Evolutionary conservation across 2,329 filamentous ascomycete genomes (phyloP).

Genomic region (Colletotrichum limetticola): DNA sequence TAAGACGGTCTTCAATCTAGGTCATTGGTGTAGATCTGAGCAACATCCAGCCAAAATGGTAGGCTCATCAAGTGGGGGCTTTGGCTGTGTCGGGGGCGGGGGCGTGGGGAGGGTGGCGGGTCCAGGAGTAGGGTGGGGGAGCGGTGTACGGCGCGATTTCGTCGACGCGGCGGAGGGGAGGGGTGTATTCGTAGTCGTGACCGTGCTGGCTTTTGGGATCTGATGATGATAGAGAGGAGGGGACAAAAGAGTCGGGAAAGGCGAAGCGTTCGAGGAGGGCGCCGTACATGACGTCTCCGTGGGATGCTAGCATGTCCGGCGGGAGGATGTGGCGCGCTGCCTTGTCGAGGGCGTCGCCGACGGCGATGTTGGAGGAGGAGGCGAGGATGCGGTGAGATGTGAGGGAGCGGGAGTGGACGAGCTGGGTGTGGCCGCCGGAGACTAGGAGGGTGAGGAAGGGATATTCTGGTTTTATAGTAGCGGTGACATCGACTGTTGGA

Average conservation of each 20-base stretch:
- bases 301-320: constrained; percentile 59
- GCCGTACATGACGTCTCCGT: constrained; percentile 80
- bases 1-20: too few species aligned
- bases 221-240: neutral
- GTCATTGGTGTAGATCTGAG: too few species aligned
- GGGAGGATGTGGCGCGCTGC: constrained; percentile 82
- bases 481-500: neutral
- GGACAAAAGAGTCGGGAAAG: constrained; percentile 59
- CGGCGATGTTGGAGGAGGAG: constrained; percentile 80
- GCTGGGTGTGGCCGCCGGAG: constrained; percentile 91
- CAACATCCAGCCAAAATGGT: too few species aligned
- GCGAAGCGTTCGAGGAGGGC: constrained; percentile 82
- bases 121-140: constrained; percentile 47
- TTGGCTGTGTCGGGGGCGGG: too few species aligned
- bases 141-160: constrained; percentile 59
- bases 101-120: too few species aligned
- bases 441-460: constrained; percentile 91
- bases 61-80: too few species aligned
- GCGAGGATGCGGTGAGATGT: constrained; percentile 79
- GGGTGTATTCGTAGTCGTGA: constrained; percentile 60
- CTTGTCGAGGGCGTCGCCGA: constrained; percentile 93
- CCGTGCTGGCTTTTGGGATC: constrained; percentile 7
- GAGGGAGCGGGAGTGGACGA: constrained; percentile 78
- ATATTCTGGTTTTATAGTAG: constrained; percentile 64
- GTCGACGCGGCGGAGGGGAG: constrained; percentile 67